Conservation (phyloP, 2,329 filamentous ascomycete genomes). For the Acrocalymma vagum region DNA sequence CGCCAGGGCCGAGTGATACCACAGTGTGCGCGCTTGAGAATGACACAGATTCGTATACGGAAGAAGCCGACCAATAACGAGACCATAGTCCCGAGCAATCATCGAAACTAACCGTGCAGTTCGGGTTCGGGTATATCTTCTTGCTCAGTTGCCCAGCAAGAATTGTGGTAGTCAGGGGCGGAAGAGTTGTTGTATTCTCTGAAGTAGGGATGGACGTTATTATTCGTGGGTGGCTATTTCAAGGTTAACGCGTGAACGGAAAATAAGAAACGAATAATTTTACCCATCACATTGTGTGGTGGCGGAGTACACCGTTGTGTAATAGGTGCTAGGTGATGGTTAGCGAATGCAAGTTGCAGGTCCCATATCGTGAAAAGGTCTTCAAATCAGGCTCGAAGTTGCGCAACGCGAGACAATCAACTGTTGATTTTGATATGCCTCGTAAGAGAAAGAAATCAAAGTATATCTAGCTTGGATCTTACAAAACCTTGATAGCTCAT, state of each 20-base stretch:
- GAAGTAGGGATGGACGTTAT: slow-evolving; percentile 23
- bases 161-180: slow-evolving; percentile 17
- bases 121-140: slow-evolving; percentile 11
- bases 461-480: no score
- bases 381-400: no score
- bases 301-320: slow-evolving; percentile 19
- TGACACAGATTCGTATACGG: slow-evolving; percentile 17
- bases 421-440: no score
- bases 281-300: no score
- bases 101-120: slow-evolving; percentile 21
- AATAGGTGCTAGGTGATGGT: slow-evolving; percentile 12
- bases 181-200: slow-evolving; percentile 14
- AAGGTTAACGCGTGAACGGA: no score
- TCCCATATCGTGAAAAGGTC: no score
- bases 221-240: slow-evolving; percentile 24
- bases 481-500: no score
- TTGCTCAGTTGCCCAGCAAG: slow-evolving; percentile 10
- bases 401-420: no score
- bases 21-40: slow-evolving; percentile 19
- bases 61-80: slow-evolving; percentile 20
- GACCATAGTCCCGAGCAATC: slow-evolving; percentile 23
- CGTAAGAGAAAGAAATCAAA: no score
- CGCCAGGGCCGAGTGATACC: slow-evolving; percentile 17
- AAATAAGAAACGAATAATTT: no score
- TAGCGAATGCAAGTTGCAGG: background rate